Evolutionary conservation across 805 yeast genomes (phyloP), one percentile per base, ranked within the genome.

Genomic region (Zygotorulaspora florentina): DNA sequence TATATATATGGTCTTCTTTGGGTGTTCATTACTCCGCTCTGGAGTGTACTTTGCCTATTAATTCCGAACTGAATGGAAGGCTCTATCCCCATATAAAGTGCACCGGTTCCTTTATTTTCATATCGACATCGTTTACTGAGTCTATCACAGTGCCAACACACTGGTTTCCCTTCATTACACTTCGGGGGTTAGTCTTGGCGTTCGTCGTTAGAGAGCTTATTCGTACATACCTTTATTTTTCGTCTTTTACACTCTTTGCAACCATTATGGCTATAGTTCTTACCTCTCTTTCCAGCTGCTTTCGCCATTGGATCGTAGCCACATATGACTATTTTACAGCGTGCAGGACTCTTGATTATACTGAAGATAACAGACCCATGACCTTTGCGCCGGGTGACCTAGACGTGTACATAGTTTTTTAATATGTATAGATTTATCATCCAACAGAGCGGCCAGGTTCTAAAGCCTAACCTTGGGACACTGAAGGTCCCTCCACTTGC

Each of bases 61-160:
- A 23, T 23, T 18, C 5, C 26, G 20, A 29, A 8, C n/a, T 31
- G 35, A 29, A 11, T 16, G 27, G 15, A 28, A 15, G 33, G 8
- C 10, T 6, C 38, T 40, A 23, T 40, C 11, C 33, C 16, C 7
- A 31, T 13, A 23, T 26, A 11, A 34, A 18, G 13, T 12, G 25
- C 38, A 20, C 17, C 20, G 8, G 18, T 17, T 40, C 16, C 27
- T 10, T 26, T 33, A 12, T 20, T 20, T 13, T 30, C 17, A 8
- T 40, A 40, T 33, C 16, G 43, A n/a, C 43, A 40, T 16, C 38
- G 29, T 33, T 40, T 40, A 2, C 31, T 33, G 23, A 40, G 43
- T 33, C 43, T 33, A 40, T 31, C 43, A 31, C 43, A 40, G 31
- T 40, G 43, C 43, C 43, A 40, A 25, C 43, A 40, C 26, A 40